Evolutionary conservation across 352 stramenopile genomes (phyloP).

Genomic region (Phytophthora uliginosa): DNA sequence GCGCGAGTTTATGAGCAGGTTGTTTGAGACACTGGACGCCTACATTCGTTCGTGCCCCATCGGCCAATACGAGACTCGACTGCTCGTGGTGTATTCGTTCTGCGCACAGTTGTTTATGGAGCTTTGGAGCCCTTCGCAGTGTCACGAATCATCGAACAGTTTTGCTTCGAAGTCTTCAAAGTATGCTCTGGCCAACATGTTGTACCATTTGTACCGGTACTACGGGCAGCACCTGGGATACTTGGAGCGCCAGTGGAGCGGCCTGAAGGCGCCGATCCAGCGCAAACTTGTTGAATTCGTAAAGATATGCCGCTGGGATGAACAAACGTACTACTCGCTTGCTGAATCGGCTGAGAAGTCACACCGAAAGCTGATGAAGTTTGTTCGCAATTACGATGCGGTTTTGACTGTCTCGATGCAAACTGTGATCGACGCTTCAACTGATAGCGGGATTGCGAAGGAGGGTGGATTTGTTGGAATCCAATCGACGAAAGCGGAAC

Average conservation of each 20-base stretch:
- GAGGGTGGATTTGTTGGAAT: constrained; percentile 86
- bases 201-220: constrained; percentile 96
- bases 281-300: constrained; percentile 98
- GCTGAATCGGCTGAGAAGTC: constrained; percentile 98
- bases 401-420: constrained; percentile 87
- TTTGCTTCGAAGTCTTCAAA: constrained; percentile 34
- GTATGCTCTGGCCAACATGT: constrained; percentile 86
- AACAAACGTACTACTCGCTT: constrained; percentile 99
- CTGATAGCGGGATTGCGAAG: constrained; percentile 85
- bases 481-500: constrained; percentile 71
- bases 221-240: constrained; percentile 94
- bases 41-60: constrained; percentile 93
- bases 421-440: constrained; percentile 90
- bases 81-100: constrained; percentile 93
- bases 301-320: constrained; percentile 99
- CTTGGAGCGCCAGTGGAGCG: constrained; percentile 85
- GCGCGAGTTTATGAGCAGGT: constrained; percentile 73
- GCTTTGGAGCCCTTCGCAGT: constrained; percentile 48
- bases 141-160: constrained; percentile 14
- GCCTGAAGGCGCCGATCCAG: constrained; percentile 96
- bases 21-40: constrained; percentile 93
- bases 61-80: constrained; percentile 92
- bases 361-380: constrained; percentile 99
- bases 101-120: constrained; percentile 89
- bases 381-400: constrained; percentile 94